Evolutionary conservation across 2,329 filamentous ascomycete species (phyloP), one percentile per base, ranked within the genome.

Genomic region (Macrophomina pseudophaseolina): DNA sequence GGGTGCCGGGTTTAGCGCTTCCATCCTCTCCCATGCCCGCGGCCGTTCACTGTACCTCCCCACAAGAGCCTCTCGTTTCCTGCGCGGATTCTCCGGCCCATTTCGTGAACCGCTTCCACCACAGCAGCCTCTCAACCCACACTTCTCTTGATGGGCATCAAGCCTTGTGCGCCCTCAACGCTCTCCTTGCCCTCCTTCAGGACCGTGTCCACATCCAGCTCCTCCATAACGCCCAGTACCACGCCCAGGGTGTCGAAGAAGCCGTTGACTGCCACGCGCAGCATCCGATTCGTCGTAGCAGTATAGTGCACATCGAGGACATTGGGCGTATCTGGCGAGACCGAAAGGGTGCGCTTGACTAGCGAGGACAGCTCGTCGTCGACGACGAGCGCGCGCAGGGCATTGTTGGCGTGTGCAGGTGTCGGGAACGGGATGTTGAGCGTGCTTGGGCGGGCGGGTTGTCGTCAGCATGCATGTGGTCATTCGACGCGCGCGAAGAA

Each of bases 241-340:
- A 97, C 88, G 63, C 88, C 88, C 66, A 97, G 78, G 72, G 91
- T 96, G 74, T 98, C 94, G 85, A 98, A 93, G 79, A 97, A 97
- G 9, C 93, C 93, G 80, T 98, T 98, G 66, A 97, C 94, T 3
- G 94, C 92, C 2, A 99, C 95, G 52, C 95, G 90, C 67, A 99
- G 85, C 94, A 98, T 98, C 71, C 95, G 90, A 76, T 97, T 97
- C 23, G 95, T 98, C 0, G 93, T 93, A 1, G 95, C 95, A 65
- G 85, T 86, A 80, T 98, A 98, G 68, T 90, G 86, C 9, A 92
- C 90, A 68, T 86, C 84, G 58, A 98, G 83, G 6, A 33, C 16
- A 32, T n/a, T 42, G 38, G 68, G 65, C 49, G 48, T 40, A 6
- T 66, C 64, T 3, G 71, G 68, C 30, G 74, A 79, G 59, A 93